These are phyloP conservation scores for Colletotrichum sp. DNA, from an alignment of 2,329 filamentous ascomycete species.

Conservation along the genomic window DNA sequence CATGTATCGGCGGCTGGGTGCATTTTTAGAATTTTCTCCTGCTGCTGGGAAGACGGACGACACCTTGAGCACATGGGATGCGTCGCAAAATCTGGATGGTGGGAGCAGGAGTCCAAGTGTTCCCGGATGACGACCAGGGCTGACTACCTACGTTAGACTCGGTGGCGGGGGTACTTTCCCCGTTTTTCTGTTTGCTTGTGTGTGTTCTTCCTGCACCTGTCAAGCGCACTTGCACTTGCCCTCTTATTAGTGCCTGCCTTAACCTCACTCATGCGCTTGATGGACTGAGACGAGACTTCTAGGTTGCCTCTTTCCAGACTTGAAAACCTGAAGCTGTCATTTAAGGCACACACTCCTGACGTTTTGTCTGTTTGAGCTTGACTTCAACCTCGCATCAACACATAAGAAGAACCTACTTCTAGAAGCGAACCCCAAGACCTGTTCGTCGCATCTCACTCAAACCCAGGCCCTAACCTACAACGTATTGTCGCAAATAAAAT, in stretches of 20 bases:
- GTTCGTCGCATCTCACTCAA: background rate
- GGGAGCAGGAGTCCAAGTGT: background rate
- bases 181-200: conserved; percentile 2
- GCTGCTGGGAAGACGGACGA: background rate
- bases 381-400: background rate
- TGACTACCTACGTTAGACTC: background rate
- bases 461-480: background rate
- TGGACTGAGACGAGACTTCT: background rate
- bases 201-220: background rate
- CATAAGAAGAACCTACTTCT: background rate
- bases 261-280: background rate
- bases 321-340: background rate
- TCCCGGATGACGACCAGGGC: background rate
- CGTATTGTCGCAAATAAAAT: background rate
- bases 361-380: background rate
- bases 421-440: background rate
- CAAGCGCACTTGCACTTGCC: background rate
- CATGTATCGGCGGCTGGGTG: background rate
- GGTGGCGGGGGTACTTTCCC: conserved; percentile 12
- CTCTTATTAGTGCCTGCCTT: background rate
- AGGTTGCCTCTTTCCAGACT: background rate
- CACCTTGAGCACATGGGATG: background rate
- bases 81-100: background rate
- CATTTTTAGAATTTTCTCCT: background rate
- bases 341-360: background rate